Percentiles rank a stretch among this genome's conserved stretches.
Evolutionary conservation across 768 basidiomycete genomes (phyloP).

Genomic region (Boletellus ananas): DNA sequence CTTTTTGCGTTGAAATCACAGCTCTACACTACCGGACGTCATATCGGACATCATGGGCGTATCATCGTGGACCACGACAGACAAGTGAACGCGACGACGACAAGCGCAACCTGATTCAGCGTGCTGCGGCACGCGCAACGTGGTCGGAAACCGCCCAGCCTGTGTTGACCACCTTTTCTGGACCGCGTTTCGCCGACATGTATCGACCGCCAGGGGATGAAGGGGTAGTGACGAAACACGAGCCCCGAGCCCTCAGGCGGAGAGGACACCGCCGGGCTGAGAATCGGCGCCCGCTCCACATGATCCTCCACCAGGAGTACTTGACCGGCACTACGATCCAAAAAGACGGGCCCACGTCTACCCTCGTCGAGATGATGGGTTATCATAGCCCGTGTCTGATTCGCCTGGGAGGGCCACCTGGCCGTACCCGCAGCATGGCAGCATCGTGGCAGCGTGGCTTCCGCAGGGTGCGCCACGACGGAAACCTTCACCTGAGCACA

Average conservation of each 20-base stretch:
- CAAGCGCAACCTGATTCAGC: too few relatives aligned
- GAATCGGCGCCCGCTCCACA: slow-evolving; percentile 5
- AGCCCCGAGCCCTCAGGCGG: slow-evolving; percentile 14
- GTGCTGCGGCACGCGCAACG: too few relatives aligned
- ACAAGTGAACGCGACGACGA: too few relatives aligned
- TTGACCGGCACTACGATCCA: neutral
- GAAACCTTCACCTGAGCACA: too few relatives aligned
- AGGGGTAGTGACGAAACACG: slow-evolving; percentile 5
- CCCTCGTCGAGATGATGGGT: slow-evolving; percentile 18
- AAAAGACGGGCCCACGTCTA: slow-evolving; percentile 16
- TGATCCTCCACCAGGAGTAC: slow-evolving; percentile 5
- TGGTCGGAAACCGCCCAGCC: neutral
- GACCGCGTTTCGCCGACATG: slow-evolving; percentile 22
- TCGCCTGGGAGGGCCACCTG: neutral
- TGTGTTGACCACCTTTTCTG: slow-evolving; percentile 6
- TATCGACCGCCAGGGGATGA: neutral
- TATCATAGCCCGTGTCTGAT: neutral
- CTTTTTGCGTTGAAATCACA: too few relatives aligned
- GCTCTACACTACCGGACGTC: too few relatives aligned
- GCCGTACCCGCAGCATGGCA: neutral
- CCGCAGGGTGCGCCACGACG: neutral
- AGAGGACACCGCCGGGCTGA: slow-evolving; percentile 3
- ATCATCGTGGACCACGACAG: too few relatives aligned
- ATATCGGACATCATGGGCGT: too few relatives aligned
- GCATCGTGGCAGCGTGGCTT: neutral